These are phyloP conservation scores for Crithidia mellificae DNA, from an alignment of 208 protist genomes.

Conservation along the genomic window DNA sequence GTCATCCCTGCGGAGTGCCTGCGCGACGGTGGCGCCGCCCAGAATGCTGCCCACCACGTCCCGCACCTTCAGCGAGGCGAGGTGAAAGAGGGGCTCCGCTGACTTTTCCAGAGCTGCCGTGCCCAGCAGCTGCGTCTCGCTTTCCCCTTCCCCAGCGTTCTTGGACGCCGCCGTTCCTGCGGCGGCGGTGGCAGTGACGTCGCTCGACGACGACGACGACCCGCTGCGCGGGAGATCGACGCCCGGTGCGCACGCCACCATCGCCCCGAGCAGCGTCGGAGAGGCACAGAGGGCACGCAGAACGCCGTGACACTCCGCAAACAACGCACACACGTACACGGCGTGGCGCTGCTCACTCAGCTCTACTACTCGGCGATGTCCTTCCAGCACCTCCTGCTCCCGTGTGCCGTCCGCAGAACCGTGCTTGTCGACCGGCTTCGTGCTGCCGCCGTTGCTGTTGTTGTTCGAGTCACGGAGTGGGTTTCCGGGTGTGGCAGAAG, in stretches of 20 bases:
- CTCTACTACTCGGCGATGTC: not conserved
- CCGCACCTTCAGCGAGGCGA: conserved; percentile 1
- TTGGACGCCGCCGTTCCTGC: too few relatives aligned
- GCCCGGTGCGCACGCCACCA: conserved; percentile 26
- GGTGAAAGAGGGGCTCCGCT: not conserved
- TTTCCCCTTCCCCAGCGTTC: too few relatives aligned
- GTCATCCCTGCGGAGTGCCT: too few relatives aligned
- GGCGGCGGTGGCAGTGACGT: too few relatives aligned
- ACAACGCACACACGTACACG: conserved; percentile 3
- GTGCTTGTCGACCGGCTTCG: too few relatives aligned
- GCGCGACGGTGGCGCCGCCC: too few relatives aligned
- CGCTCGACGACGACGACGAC: too few relatives aligned
- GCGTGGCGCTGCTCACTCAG: not conserved
- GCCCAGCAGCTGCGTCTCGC: not conserved
- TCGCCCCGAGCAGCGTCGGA: conserved; percentile 20
- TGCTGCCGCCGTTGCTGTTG: not conserved
- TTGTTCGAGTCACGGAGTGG: not conserved
- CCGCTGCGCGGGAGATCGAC: not conserved
- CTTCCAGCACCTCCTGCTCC: not conserved
- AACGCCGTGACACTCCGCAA: conserved; percentile 25
- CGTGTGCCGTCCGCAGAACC: not conserved
- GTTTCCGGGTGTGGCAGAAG: too few relatives aligned
- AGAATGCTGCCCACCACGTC: conserved; percentile 3
- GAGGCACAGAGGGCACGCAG: conserved; percentile 15
- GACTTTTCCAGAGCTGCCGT: not conserved